These are phyloP conservation scores for Corinectria fuckeliana DNA, from an alignment of 2,329 filamentous ascomycete species.

Conservation along the genomic window DNA sequence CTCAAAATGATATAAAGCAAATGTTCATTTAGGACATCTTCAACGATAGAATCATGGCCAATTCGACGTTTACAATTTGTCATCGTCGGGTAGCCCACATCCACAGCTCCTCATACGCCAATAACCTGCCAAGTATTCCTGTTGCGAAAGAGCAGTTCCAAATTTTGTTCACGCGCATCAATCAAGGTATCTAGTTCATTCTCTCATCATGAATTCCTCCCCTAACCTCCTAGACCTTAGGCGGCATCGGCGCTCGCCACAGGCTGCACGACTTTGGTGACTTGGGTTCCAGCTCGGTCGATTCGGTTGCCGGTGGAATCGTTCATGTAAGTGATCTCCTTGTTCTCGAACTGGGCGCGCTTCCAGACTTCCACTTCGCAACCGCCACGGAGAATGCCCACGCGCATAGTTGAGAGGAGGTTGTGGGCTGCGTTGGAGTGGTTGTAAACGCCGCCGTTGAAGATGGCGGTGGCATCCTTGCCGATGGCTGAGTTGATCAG, in stretches of 20 bases:
- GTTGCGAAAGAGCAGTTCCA: background rate
- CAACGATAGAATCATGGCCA: background rate
- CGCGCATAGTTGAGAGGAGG: slow-evolving; percentile 84
- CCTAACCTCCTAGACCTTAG: slow-evolving; percentile 49
- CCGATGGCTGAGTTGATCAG: slow-evolving; percentile 83
- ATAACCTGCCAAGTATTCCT: background rate
- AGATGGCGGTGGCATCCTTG: slow-evolving; percentile 88
- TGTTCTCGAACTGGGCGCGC: slow-evolving; percentile 82
- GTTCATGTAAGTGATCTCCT: slow-evolving; percentile 79
- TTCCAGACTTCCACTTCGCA: slow-evolving; percentile 95
- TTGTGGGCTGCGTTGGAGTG: slow-evolving; percentile 92
- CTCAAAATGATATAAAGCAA: too few species aligned
- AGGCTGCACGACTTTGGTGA: slow-evolving; percentile 82
- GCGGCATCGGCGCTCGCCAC: slow-evolving; percentile 85
- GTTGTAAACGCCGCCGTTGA: slow-evolving; percentile 89
- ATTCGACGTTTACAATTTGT: background rate
- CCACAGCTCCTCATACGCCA: background rate
- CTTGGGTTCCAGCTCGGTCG: slow-evolving; percentile 83
- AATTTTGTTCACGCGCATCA: slow-evolving; percentile 20
- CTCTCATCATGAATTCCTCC: slow-evolving; percentile 21
- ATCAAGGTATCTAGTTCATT: slow-evolving; percentile 23
- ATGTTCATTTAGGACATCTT: background rate
- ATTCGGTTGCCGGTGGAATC: slow-evolving; percentile 83
- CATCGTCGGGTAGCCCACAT: background rate
- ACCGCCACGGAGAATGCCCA: slow-evolving; percentile 84